phyloP scores from a whole-genome alignment of 768 basidiomycete genomes.

The Xerocomellus chrysenteron region DNA sequence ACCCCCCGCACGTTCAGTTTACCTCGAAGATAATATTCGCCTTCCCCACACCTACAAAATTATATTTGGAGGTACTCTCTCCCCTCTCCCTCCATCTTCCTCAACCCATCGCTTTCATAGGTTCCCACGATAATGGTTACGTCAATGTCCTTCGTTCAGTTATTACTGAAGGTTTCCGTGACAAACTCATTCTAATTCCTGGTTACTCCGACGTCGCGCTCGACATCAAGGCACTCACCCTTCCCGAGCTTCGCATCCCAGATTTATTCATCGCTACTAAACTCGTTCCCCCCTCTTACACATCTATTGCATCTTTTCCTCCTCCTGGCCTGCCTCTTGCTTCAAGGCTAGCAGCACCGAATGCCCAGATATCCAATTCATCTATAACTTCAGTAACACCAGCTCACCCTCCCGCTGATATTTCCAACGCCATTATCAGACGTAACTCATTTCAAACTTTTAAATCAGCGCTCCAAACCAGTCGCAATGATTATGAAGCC shows the following conservation, averaged over 20 bases:
- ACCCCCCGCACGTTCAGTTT: conserved; percentile 29
- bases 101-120: conserved; percentile 32
- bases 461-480: conserved; percentile 40
- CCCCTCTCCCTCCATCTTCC: not conserved
- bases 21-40: conserved; percentile 42
- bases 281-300: conserved; percentile 36
- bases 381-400: conserved; percentile 4
- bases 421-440: conserved; percentile 11
- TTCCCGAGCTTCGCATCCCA: conserved; percentile 54
- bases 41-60: conserved; percentile 64
- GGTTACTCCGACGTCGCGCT: conserved; percentile 61
- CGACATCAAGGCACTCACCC: conserved; percentile 54
- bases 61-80: conserved; percentile 59
- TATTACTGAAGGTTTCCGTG: conserved; percentile 60
- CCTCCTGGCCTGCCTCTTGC: conserved; percentile 25
- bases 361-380: conserved; percentile 12
- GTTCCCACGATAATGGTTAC: conserved; percentile 76
- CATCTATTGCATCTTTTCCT: conserved; percentile 21
- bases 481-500: conserved; percentile 37
- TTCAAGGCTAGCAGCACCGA: conserved; percentile 12
- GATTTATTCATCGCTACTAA: conserved; percentile 62
- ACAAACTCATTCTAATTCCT: conserved; percentile 65
- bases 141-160: conserved; percentile 58
- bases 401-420: conserved; percentile 10
- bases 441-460: conserved; percentile 36